Percentiles rank a stretch among this genome's conserved stretches.
phyloP scores from a whole-genome alignment of 1,139 yeast genomes.

The Sugiyamaella pinicola region DNA sequence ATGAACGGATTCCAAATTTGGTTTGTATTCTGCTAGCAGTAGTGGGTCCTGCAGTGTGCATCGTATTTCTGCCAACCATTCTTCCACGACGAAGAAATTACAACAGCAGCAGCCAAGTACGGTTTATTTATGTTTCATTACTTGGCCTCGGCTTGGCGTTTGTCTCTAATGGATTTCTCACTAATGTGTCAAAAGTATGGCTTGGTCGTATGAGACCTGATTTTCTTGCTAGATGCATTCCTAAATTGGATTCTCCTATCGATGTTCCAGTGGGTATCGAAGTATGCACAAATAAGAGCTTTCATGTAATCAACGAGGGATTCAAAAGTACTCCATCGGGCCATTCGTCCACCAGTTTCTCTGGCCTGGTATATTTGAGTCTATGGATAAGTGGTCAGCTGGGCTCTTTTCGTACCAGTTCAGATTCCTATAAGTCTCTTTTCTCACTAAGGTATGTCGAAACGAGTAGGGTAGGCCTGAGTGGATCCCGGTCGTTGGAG shows the following conservation, averaged over 20 bases:
- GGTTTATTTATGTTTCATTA: conserved; percentile 45
- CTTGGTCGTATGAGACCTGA: conserved; percentile 85
- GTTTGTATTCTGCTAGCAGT: conserved; percentile 40
- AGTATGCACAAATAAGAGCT: conserved; percentile 53
- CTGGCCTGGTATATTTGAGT: conserved; percentile 63
- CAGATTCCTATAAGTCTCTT: conserved; percentile 37
- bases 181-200: conserved; percentile 67
- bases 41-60: conserved; percentile 38
- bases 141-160: conserved; percentile 51
- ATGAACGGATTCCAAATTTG: conserved; percentile 51
- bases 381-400: conserved; percentile 67
- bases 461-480: too few relatives aligned
- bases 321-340: conserved; percentile 83
- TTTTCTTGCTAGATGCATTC: conserved; percentile 68
- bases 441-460: conserved; percentile 31
- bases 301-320: conserved; percentile 57
- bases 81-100: conserved; percentile 32
- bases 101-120: conserved; percentile 24
- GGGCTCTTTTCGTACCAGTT: conserved; percentile 44
- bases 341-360: conserved; percentile 69
- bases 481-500: too few relatives aligned
- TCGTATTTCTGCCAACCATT: conserved; percentile 36
- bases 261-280: conserved; percentile 52
- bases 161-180: conserved; percentile 49
- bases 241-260: conserved; percentile 45